Evolutionary conservation across 1,284 basidiomycete species (phyloP).

Genomic region (Phellopilus nigrolimitatus): DNA sequence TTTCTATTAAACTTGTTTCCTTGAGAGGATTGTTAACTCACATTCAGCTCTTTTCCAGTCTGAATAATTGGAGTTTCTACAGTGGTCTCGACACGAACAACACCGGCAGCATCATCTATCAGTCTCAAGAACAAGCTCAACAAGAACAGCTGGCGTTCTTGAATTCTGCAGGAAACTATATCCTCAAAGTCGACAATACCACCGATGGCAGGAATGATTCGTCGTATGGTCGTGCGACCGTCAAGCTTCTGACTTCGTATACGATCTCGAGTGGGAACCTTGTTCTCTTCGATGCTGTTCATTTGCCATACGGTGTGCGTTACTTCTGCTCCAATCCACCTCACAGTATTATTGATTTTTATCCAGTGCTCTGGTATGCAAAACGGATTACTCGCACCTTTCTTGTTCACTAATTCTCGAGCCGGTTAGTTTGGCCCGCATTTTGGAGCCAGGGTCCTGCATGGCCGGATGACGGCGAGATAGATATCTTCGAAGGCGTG

Average conservation of each 20-base stretch:
- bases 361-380: conserved; percentile 10
- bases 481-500: conserved; percentile 41
- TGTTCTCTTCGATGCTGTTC: conserved; percentile 19
- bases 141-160: conserved; percentile 13
- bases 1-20: too few relatives aligned
- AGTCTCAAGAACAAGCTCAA: conserved; percentile 12
- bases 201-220: conserved; percentile 14
- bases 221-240: conserved; percentile 15
- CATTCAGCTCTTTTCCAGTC: conserved; percentile 3
- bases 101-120: conserved; percentile 19
- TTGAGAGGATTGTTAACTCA: too few relatives aligned
- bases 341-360: not conserved
- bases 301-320: conserved; percentile 19
- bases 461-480: conserved; percentile 40
- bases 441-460: conserved; percentile 31
- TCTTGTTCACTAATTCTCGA: not conserved
- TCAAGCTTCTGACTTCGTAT: conserved; percentile 15
- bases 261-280: conserved; percentile 16
- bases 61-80: conserved; percentile 20
- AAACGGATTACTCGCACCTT: not conserved
- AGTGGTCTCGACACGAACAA: conserved; percentile 16
- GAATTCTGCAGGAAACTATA: conserved; percentile 17
- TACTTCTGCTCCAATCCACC: not conserved
- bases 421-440: conserved; percentile 35
- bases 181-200: conserved; percentile 22